Evolutionary conservation across 805 yeast species (phyloP), one percentile per base, ranked within the genome.

Genomic region (Candida nemodendra): DNA sequence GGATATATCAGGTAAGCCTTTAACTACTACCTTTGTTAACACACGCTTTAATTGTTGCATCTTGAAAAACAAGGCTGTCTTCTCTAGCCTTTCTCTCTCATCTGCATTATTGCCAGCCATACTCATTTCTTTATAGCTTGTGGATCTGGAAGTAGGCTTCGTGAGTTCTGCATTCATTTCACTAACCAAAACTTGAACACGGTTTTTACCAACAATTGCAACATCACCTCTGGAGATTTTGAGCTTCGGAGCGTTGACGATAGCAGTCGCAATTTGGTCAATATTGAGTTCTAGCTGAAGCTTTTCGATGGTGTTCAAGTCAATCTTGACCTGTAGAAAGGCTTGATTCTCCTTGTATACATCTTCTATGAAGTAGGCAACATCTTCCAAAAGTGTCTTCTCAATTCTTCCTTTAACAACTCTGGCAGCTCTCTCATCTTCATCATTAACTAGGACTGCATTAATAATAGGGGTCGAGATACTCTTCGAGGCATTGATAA

Each of bases 331-430:
- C 43, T 86, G 83, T 32, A 93, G 68, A 59, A 69, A 89, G 0
- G 96, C 87, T 64, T 78, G 70, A 47, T 77, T 76, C 51, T 85
- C 85, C 47, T 79, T 80, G 63, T 90, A 95, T 11, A 91, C 97
- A 66, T 93, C 99, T 63, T 93, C 96, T 51, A 95, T 85, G 62
- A 79, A 89, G 58, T 65, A 85, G 4, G 95, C 88, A 48, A 93
- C 83, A 59, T 95, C 98, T 45, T 81, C 79, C 44, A 93, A 66
- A 37, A 82, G 64, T 0, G 99, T 93, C 68, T 91, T 93, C 59
- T 93, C 99, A 39, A 93, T 78, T 58, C 99, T 78, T 37, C 99
- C 99, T 66, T 93, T 93, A 22, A 93, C 99, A 50, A 95, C 96
- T 64, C 99, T 80, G 0, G 99, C 99, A 19, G 98, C 97, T 59